A percentile compares a stretch with the other conserved stretches of the same genome.
These are phyloP conservation scores for Phytopythium boreale DNA, from an alignment of 352 stramenopile genomes.

Conservation along the genomic window DNA sequence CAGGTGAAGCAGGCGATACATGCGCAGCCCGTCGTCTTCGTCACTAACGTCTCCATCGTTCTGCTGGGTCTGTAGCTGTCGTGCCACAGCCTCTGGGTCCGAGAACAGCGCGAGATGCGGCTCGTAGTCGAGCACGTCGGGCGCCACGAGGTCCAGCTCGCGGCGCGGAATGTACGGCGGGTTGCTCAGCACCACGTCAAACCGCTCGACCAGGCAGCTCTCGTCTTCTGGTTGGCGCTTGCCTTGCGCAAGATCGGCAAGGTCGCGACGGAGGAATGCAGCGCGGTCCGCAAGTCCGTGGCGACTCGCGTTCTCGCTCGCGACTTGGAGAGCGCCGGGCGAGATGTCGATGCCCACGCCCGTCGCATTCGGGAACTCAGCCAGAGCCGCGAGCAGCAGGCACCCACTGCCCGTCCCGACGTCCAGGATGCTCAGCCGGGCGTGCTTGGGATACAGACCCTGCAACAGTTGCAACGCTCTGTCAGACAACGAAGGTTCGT, in stretches of 20 bases:
- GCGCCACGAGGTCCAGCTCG: conserved; percentile 52
- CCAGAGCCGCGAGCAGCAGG: conserved; percentile 57
- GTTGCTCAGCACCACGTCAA: conserved; percentile 75
- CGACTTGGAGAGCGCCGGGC: conserved; percentile 39
- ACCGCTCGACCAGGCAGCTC: conserved; percentile 24
- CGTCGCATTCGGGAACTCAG: conserved; percentile 48
- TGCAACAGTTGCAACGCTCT: neutral
- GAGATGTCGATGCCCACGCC: conserved; percentile 71
- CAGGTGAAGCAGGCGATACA: conserved; percentile 43
- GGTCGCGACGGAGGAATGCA: conserved; percentile 30
- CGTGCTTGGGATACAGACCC: conserved; percentile 31
- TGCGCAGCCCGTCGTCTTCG: conserved; percentile 36
- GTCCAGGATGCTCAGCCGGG: conserved; percentile 53
- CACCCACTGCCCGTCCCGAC: conserved; percentile 70
- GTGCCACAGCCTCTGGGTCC: conserved; percentile 22
- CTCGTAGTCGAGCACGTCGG: conserved; percentile 61
- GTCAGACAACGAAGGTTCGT: conserved; percentile 11
- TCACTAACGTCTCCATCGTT: neutral
- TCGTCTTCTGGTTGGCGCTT: neutral
- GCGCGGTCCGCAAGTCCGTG: conserved; percentile 16
- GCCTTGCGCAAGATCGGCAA: conserved; percentile 12
- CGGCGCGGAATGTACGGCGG: conserved; percentile 65
- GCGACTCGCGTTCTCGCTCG: conserved; percentile 41
- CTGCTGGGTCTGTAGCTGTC: neutral
- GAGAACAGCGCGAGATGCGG: conserved; percentile 75